phyloP scores from a whole-genome alignment of 345 rosid species.

The Stellera chamaejasme region DNA sequence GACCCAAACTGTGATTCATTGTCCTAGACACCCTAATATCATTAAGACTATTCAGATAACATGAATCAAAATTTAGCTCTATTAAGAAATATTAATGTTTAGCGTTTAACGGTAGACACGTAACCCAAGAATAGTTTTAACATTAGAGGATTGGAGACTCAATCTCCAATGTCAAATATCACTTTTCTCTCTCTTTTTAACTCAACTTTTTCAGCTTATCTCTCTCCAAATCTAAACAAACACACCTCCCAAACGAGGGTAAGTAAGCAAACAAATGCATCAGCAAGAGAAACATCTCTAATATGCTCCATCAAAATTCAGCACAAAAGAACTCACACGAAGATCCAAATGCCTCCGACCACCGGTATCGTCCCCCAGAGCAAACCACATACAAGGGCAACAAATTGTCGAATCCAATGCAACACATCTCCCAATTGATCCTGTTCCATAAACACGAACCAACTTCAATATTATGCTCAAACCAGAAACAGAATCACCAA shows the following conservation, averaged over 20 bases:
- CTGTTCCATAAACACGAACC: slow-evolving; percentile 27
- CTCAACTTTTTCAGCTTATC: too few species aligned
- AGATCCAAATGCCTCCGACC: slow-evolving; percentile 87
- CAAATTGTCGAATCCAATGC: slow-evolving; percentile 93
- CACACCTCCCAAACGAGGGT: neutral
- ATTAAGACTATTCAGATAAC: too few species aligned
- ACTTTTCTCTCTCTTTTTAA: too few species aligned
- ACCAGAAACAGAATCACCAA: neutral
- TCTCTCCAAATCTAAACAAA: neutral
- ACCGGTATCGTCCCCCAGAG: slow-evolving; percentile 83
- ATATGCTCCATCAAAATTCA: neutral
- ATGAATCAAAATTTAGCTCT: too few species aligned
- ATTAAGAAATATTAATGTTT: too few species aligned
- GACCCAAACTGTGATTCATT: too few species aligned
- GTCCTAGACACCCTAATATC: too few species aligned
- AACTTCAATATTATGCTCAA: neutral
- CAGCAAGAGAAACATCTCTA: too few species aligned
- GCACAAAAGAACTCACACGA: slow-evolving; percentile 43
- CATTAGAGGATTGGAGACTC: too few species aligned
- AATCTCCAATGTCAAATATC: too few species aligned
- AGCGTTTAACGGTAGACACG: too few species aligned
- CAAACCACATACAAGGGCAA: slow-evolving; percentile 73
- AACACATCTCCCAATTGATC: slow-evolving; percentile 97
- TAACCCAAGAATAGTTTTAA: too few species aligned
- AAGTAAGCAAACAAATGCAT: neutral